Percentiles rank a stretch among this genome's conserved stretches.
Evolutionary conservation across 2,329 filamentous ascomycete genomes (phyloP).

Genomic region (Tetracladium maxilliforme): DNA sequence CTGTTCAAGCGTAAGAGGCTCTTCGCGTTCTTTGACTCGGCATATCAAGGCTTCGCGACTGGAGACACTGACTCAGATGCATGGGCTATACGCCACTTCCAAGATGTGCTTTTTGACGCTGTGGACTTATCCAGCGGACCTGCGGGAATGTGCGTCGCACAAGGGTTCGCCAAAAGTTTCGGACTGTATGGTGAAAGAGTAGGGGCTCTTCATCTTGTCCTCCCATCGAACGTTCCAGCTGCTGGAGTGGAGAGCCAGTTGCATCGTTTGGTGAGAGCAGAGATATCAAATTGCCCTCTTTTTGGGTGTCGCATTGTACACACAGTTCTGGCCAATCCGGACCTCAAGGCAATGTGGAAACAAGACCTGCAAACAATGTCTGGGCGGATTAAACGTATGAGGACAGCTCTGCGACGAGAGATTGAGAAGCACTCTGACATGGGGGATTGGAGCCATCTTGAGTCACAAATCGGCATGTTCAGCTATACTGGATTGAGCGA

Average conservation of each 20-base stretch:
- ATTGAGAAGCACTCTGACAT: slow-evolving; percentile 16
- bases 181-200: slow-evolving; percentile 23
- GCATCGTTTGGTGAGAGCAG: slow-evolving; percentile 16
- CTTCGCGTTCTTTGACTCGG: slow-evolving; percentile 17
- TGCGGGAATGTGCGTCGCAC: slow-evolving; percentile 39
- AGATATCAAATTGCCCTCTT: slow-evolving; percentile 18
- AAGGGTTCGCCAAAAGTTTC: slow-evolving; percentile 50
- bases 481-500: slow-evolving; percentile 30
- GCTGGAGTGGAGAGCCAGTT: slow-evolving; percentile 13
- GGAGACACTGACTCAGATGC: slow-evolving; percentile 15
- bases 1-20: slow-evolving; percentile 8
- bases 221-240: slow-evolving; percentile 5
- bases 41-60: slow-evolving; percentile 16
- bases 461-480: slow-evolving; percentile 24
- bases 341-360: slow-evolving; percentile 16
- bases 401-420: slow-evolving; percentile 16
- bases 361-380: slow-evolving; percentile 21
- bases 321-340: slow-evolving; percentile 13
- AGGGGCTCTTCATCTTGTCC: slow-evolving; percentile 15
- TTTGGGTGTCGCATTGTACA: slow-evolving; percentile 19
- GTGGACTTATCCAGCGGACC: too few species aligned
- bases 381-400: slow-evolving; percentile 18
- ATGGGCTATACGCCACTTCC: slow-evolving; percentile 15
- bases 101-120: slow-evolving; percentile 18
- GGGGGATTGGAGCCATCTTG: slow-evolving; percentile 21